Conservation (phyloP, 1,284 basidiomycete genomes). For the Dichomitus squalens region DNA sequence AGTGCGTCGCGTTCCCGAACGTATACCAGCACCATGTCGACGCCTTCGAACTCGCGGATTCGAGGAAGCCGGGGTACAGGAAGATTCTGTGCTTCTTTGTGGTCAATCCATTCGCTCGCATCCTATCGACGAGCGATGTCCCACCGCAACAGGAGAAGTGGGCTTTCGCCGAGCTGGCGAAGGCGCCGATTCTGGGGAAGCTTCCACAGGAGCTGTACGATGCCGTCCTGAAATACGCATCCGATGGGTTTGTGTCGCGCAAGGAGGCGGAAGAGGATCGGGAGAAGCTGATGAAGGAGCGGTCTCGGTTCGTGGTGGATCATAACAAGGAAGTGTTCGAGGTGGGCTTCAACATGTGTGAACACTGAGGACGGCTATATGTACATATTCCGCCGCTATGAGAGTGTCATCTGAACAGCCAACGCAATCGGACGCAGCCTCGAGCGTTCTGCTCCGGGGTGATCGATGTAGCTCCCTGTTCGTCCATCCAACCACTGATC, state of each 20-base stretch:
- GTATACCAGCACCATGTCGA: conserved; percentile 14
- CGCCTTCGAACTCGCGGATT: conserved; percentile 28
- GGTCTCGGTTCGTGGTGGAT: conserved; percentile 1
- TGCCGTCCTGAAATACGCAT: neutral
- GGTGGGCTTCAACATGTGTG: conserved; percentile 15
- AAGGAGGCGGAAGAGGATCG: conserved; percentile 11
- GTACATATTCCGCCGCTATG: too few species aligned
- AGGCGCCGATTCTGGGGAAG: neutral
- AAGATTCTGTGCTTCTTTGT: conserved; percentile 33
- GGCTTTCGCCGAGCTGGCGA: neutral
- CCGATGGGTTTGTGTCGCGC: neutral
- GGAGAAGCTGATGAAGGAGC: conserved; percentile 14
- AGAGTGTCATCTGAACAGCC: too few species aligned
- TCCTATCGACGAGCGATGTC: neutral
- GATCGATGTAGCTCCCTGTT: too few species aligned
- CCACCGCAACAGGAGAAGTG: neutral
- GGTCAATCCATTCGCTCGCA: conserved; percentile 23
- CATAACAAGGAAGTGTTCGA: conserved; percentile 9
- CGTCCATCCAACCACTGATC: too few species aligned
- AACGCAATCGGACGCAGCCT: too few species aligned
- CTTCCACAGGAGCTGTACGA: conserved; percentile 8
- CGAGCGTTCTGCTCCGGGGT: too few species aligned
- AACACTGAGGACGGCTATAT: neutral
- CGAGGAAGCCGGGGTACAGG: conserved; percentile 26
- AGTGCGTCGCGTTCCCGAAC: neutral